Evolutionary conservation across 495 filamentous ascomycete species (phyloP), one percentile per base, ranked within the genome.

Genomic region (Neurospora sp.): DNA sequence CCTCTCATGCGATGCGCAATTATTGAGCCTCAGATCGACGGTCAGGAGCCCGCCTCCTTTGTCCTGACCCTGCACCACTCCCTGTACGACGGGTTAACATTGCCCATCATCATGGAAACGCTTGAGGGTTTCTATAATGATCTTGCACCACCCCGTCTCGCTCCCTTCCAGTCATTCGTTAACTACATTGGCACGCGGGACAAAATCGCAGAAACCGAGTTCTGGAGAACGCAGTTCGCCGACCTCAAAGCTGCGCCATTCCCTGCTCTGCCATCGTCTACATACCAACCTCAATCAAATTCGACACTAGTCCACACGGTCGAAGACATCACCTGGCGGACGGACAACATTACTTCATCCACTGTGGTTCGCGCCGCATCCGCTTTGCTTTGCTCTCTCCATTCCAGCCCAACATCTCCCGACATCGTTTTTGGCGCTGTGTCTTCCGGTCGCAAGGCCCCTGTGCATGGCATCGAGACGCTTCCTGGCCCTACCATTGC

Each of bases 71-170:
- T 90, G 54, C 90, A 92, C 73, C 90, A 93, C 73, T 87, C 88
- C 5, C 77, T 92, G 4, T 93, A 92, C 75, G 91, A 93, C 73
- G 90, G 90, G 18, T 91, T 89, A 87, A 89, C 86, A 8, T 84
- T 89, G 78, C 83, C 84, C 3, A 75, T 90, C 0, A 81, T 91
- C 12, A 80, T 90, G 6, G 81, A 89, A 11, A 82, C 86, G 70
- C 85, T 90, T 23, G 84, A 85, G 59, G 76, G 74, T 4, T 75
- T 79, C 5, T 85, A 85, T 54, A 70, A 74, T 7, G 76, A 77
- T 12, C 74, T 77, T 3, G n/a, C 74, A 16, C 76, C 76, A 1
- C 86, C 84, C 71, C 86, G 87, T 80, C 82, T 82, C 5, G 78
- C 81, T 5, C 78, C 83, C 23, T 86, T 86, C 78, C 81, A 81